Evolutionary conservation across 2,329 filamentous ascomycete genomes (phyloP).

Genomic region (Xylariaceae sp.): DNA sequence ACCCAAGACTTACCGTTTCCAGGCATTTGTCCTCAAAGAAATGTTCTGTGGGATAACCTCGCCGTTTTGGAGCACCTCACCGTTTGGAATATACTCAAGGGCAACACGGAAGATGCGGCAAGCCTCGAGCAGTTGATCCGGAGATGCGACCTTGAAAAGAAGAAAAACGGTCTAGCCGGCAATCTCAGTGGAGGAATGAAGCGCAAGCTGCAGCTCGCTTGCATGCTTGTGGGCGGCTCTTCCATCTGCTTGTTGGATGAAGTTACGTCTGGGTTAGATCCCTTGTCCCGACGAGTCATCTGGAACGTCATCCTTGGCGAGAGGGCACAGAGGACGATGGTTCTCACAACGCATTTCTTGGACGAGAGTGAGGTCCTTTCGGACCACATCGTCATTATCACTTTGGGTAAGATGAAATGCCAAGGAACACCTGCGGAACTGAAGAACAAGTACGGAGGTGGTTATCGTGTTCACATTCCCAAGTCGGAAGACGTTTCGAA

Average conservation of each 20-base stretch:
- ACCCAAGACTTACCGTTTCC: slow-evolving; percentile 41
- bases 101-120: slow-evolving; percentile 39
- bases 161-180: slow-evolving; percentile 55
- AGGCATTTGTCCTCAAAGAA: slow-evolving; percentile 72
- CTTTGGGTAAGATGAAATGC: slow-evolving; percentile 21
- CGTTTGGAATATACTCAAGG: slow-evolving; percentile 68
- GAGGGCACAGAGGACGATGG: slow-evolving; percentile 21
- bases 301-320: slow-evolving; percentile 25
- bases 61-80: slow-evolving; percentile 67
- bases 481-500: slow-evolving; percentile 17
- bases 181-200: slow-evolving; percentile 74
- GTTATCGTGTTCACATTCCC: slow-evolving; percentile 26
- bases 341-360: slow-evolving; percentile 25
- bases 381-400: slow-evolving; percentile 23
- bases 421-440: slow-evolving; percentile 25
- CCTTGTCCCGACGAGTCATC: slow-evolving; percentile 52
- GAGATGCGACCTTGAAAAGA: slow-evolving; percentile 62
- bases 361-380: slow-evolving; percentile 24
- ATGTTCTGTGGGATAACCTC: slow-evolving; percentile 70
- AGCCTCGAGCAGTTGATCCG: slow-evolving; percentile 49
- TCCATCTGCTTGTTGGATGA: slow-evolving; percentile 68
- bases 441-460: slow-evolving; percentile 25
- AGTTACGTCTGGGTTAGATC: slow-evolving; percentile 69
- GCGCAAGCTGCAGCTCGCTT: slow-evolving; percentile 69
- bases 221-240: slow-evolving; percentile 74